A percentile compares a stretch with the other conserved stretches of the same genome.
phyloP scores from a whole-genome alignment of 2,329 filamentous ascomycete genomes.

The Microcyclosporella mali region DNA sequence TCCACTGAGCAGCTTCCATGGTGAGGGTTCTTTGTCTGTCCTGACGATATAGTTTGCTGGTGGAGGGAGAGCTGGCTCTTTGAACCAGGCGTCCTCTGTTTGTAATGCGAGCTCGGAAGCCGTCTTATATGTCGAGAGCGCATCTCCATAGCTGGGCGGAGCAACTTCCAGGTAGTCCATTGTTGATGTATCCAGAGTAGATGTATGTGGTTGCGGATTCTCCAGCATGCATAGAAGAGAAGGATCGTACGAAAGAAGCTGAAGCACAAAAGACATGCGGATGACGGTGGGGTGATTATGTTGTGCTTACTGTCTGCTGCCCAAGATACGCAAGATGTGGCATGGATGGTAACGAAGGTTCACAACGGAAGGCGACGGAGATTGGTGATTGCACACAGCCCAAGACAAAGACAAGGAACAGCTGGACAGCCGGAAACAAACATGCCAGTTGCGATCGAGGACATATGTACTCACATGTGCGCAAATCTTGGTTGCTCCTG shows the following conservation, averaged over 20 bases:
- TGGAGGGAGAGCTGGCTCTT: conserved; percentile 7
- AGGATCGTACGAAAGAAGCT: not conserved
- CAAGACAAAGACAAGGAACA: conserved; percentile 1
- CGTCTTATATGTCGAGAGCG: conserved; percentile 7
- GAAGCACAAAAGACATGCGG: not conserved
- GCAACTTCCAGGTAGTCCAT: conserved; percentile 5
- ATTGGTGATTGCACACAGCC: not conserved
- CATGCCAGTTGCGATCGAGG: not conserved
- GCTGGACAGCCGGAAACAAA: too few species aligned
- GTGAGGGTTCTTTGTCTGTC: conserved; percentile 9
- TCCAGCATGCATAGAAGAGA: too few species aligned
- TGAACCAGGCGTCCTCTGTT: conserved; percentile 3
- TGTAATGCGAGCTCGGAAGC: not conserved
- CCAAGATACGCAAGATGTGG: not conserved
- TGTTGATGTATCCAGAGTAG: conserved; percentile 3
- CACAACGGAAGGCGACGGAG: too few species aligned
- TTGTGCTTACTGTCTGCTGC: not conserved
- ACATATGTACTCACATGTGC: too few species aligned
- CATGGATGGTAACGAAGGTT: too few species aligned
- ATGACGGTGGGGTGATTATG: not conserved
- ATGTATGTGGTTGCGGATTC: conserved; percentile 1
- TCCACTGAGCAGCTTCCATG: conserved; percentile 15
- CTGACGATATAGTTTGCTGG: conserved; percentile 15
- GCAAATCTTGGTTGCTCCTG: not conserved
- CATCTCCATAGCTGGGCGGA: conserved; percentile 13